These are phyloP conservation scores for Mycena sanguinolenta DNA, from an alignment of 768 basidiomycete species.

Conservation along the genomic window DNA sequence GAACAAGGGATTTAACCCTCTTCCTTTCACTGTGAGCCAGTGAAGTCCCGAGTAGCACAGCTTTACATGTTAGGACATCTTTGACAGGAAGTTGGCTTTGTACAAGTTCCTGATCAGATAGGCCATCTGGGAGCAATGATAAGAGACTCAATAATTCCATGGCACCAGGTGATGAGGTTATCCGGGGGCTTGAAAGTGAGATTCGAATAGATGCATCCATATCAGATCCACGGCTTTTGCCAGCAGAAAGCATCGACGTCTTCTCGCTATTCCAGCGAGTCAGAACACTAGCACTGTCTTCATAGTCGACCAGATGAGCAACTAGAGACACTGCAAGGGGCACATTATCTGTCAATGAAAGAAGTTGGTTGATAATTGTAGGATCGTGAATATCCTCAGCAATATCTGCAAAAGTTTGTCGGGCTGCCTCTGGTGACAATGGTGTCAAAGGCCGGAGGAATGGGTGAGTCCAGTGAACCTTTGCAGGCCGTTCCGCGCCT, in stretches of 20 bases:
- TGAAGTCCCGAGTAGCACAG: not conserved
- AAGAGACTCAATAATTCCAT: not conserved
- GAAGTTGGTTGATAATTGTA: not conserved
- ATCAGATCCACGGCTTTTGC: not conserved
- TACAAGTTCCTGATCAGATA: not conserved
- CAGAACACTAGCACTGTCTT: not conserved
- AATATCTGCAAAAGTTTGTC: not conserved
- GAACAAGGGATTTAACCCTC: not conserved
- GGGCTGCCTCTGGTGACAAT: not conserved
- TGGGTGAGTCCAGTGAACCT: conserved; percentile 3
- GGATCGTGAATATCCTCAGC: not conserved
- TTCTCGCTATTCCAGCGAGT: not conserved
- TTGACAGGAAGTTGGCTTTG: not conserved
- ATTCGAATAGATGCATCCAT: not conserved
- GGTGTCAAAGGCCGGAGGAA: not conserved
- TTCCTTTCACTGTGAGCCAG: not conserved
- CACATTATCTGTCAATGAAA: conserved; percentile 1
- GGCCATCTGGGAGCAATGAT: not conserved
- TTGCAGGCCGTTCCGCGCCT: not conserved
- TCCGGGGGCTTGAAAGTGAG: not conserved
- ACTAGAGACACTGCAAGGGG: not conserved
- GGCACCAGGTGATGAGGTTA: not conserved
- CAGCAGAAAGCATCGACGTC: not conserved
- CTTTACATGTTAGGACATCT: not conserved
- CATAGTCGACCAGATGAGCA: conserved; percentile 6